phyloP scores from a whole-genome alignment of 1,284 basidiomycete species.

The Cryptococcus maquisensis region DNA sequence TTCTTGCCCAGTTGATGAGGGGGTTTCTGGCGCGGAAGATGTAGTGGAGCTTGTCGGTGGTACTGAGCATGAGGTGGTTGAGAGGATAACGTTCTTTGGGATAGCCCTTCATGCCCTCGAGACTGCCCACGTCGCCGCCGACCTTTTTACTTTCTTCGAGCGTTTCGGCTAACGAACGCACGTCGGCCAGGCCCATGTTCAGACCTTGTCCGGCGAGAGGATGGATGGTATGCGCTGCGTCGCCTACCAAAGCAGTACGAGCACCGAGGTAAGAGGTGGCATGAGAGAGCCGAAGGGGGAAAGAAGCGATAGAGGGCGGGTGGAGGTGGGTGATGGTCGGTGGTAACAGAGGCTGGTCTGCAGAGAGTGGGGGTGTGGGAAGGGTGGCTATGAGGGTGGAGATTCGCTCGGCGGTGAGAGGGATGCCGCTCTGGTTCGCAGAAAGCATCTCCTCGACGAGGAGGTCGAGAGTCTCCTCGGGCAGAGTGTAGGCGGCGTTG shows the following conservation, averaged over 20 bases:
- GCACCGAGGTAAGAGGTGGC: conserved; percentile 76
- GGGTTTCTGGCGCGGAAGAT: conserved; percentile 65
- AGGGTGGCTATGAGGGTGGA: conserved; percentile 40
- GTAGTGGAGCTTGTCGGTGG: conserved; percentile 82
- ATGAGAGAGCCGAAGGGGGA: conserved; percentile 84
- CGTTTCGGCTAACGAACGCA: conserved; percentile 62
- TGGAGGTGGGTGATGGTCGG: conserved; percentile 72
- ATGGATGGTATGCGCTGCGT: conserved; percentile 93
- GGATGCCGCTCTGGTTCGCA: conserved; percentile 36
- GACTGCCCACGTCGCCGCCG: conserved; percentile 80
- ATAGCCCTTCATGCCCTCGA: conserved; percentile 70
- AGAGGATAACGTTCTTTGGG: conserved; percentile 72
- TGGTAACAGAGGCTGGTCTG: conserved; percentile 61
- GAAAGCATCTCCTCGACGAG: conserved; percentile 61
- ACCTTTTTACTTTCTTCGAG: conserved; percentile 57
- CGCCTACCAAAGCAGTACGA: conserved; percentile 85
- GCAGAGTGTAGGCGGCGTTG: conserved; percentile 87
- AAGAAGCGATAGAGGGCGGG: conserved; percentile 73
- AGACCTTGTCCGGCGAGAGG: conserved; percentile 97
- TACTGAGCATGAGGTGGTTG: conserved; percentile 79
- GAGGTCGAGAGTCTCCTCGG: conserved; percentile 67
- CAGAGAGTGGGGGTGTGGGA: conserved; percentile 42
- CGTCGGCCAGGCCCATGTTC: conserved; percentile 88
- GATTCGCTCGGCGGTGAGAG: conserved; percentile 23
- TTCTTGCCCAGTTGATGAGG: conserved; percentile 77